Evolutionary conservation across 208 protist genomes (phyloP), one percentile per base, ranked within the genome.

Genomic region (Leishmania martiniquensis): DNA sequence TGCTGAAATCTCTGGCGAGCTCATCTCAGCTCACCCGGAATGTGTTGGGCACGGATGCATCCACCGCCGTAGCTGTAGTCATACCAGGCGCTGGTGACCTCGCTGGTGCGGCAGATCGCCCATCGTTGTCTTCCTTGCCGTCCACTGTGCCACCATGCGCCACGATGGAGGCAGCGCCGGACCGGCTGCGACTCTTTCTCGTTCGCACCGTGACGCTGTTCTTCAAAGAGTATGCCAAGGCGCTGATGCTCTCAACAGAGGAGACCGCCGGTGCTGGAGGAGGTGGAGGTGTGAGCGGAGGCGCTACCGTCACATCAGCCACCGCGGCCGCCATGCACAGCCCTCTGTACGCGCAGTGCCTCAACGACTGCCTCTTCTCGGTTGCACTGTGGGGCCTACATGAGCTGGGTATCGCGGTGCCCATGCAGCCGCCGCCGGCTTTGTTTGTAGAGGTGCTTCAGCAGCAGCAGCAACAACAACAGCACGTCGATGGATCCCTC

Each of bases 321-420:
- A 20, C 22, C 4, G 78, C 47, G 9, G 59, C n/a, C 9, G 49
- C 49, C 34, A 29, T 52, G 59, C 74, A 79, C 7, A 84, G 75
- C 20, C 75, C 80, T 3, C 70, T 80, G 34, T 84, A 80, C 75
- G 63, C 57, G 69, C 80, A 84, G 80, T 84, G 74, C 70, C 75
- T 84, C 42, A 84, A 84, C 75, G 80, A 84, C 47, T 76, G 75
- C 51, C 39, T 79, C 70, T 76, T 80, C 62, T 84, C 80, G 0
- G 70, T 84, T 4, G 80, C 80, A 22, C 32, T 84, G 80, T 84
- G 80, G 80, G 80, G 80, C 39, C 74, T 84, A 70, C 70, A 76
- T n/a, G 80, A 84, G 80, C 72, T 84, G 69, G 80, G 68, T 60
- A 68, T 84, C 20, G 54, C 74, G 6, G 75, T 84, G 6, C 66